These are phyloP conservation scores for Blakeslea trispora DNA, from an alignment of 371 early-diverging fungal species.

Conservation along the genomic window DNA sequence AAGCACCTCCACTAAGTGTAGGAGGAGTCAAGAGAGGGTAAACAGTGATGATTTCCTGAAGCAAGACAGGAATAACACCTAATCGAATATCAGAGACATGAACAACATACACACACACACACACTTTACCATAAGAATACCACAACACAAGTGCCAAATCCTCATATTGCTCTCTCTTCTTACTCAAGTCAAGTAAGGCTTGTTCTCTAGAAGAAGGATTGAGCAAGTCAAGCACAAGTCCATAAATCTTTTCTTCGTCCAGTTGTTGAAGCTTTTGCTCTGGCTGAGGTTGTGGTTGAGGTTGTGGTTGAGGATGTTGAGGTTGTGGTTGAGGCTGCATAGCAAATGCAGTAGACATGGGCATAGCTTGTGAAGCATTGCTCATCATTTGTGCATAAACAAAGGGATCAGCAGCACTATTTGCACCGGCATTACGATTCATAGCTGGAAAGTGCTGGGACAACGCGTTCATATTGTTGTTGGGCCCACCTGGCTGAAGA, in stretches of 20 bases:
- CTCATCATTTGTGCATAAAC: constrained; percentile 36
- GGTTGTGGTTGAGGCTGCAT: constrained; percentile 34
- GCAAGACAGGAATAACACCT: constrained; percentile 91
- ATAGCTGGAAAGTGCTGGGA: constrained; percentile 43
- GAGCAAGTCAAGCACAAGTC: constrained; percentile 84
- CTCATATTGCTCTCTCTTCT: constrained; percentile 92
- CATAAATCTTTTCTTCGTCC: constrained; percentile 84
- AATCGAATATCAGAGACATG: constrained; percentile 10
- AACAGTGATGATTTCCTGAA: constrained; percentile 93
- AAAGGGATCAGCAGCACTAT: constrained; percentile 28
- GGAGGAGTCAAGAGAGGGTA: constrained; percentile 92
- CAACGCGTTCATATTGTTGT: constrained; percentile 30
- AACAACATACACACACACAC: background rate
- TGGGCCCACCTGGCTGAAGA: constrained; percentile 13
- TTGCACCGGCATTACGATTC: constrained; percentile 21
- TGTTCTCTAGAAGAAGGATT: constrained; percentile 81
- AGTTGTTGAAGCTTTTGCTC: constrained; percentile 52
- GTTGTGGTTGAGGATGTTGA: constrained; percentile 27
- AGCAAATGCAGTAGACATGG: constrained; percentile 19
- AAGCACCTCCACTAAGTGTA: constrained; percentile 82
- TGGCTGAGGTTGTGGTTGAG: constrained; percentile 27
- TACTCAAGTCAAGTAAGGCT: constrained; percentile 89
- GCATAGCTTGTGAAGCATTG: constrained; percentile 23
- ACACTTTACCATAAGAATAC: constrained; percentile 86
- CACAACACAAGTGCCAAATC: constrained; percentile 94